These are phyloP conservation scores for Penicillium sp. DNA, from an alignment of 2,329 filamentous ascomycete genomes.

Conservation along the genomic window DNA sequence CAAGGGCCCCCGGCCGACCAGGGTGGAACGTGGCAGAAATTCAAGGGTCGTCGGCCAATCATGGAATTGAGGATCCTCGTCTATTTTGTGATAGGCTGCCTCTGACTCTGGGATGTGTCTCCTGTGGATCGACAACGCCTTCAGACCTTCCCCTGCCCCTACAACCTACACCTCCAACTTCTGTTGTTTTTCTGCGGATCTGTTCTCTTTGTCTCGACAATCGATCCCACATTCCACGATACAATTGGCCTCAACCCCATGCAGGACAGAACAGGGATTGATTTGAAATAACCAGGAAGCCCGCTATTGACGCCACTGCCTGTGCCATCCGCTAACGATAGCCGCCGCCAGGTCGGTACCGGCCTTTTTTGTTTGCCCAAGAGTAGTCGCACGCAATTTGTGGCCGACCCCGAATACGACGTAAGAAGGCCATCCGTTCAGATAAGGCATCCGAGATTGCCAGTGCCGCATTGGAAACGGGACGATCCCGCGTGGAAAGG, in stretches of 20 bases:
- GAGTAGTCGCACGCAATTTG: neutral
- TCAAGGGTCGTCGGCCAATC: neutral
- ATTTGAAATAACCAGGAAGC: neutral
- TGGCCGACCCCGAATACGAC: neutral
- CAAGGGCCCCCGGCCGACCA: conserved; percentile 2
- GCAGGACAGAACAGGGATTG: neutral
- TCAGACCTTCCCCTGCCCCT: neutral
- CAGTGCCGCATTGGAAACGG: neutral
- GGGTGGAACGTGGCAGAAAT: conserved; percentile 15
- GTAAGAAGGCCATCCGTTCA: neutral
- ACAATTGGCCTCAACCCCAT: neutral
- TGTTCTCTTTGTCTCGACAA: neutral
- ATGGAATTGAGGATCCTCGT: neutral
- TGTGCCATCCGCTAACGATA: conserved; percentile 10
- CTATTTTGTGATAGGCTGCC: neutral
- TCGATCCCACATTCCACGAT: neutral
- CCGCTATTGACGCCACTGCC: conserved; percentile 4
- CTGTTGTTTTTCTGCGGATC: neutral
- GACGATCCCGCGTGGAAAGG: neutral
- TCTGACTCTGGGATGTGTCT: neutral
- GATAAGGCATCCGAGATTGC: neutral
- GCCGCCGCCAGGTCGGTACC: conserved; percentile 6
- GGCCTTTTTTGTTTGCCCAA: neutral
- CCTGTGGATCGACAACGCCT: neutral
- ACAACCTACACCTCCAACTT: neutral